These are phyloP conservation scores for Filosporella fistucella DNA, from an alignment of 495 filamentous ascomycete genomes.

Conservation along the genomic window DNA sequence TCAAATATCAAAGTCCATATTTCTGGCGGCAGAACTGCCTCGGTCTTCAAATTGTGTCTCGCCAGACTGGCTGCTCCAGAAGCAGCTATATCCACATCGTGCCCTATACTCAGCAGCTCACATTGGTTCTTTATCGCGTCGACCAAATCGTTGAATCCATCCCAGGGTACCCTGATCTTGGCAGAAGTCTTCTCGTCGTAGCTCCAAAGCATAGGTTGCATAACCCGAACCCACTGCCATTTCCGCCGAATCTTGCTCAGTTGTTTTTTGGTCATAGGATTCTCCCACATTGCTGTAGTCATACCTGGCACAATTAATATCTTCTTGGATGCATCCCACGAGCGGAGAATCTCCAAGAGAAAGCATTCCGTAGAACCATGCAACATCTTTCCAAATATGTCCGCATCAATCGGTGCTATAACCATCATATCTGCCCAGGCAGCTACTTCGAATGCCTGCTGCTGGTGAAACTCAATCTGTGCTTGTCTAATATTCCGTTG, in stretches of 20 bases:
- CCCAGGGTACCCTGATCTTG: conserved; percentile 57
- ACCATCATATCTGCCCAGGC: conserved; percentile 86
- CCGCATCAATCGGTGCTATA: conserved; percentile 78
- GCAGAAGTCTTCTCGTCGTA: conserved; percentile 44
- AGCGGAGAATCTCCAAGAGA: conserved; percentile 67
- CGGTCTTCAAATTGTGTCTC: conserved; percentile 19
- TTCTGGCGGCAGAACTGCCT: conserved; percentile 62
- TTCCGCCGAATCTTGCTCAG: conserved; percentile 72
- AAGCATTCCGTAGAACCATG: conserved; percentile 71
- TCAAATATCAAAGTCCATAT: conserved; percentile 87
- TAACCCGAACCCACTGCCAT: conserved; percentile 76
- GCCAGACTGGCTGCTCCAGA: conserved; percentile 27
- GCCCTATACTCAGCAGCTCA: conserved; percentile 55
- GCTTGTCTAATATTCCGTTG: conserved; percentile 22
- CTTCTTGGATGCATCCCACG: conserved; percentile 81
- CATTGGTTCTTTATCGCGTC: conserved; percentile 63
- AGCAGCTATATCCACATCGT: conserved; percentile 49
- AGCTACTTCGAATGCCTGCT: conserved; percentile 64
- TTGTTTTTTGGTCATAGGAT: conserved; percentile 78
- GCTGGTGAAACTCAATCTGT: conserved; percentile 38
- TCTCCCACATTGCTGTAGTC: conserved; percentile 79
- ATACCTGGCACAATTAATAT: conserved; percentile 79
- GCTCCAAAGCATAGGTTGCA: conserved; percentile 69
- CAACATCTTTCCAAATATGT: conserved; percentile 78
- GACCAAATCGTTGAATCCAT: conserved; percentile 59